Evolutionary conservation across 371 early-diverging fungal genomes (phyloP).

Genomic region (Mucor sp.): DNA sequence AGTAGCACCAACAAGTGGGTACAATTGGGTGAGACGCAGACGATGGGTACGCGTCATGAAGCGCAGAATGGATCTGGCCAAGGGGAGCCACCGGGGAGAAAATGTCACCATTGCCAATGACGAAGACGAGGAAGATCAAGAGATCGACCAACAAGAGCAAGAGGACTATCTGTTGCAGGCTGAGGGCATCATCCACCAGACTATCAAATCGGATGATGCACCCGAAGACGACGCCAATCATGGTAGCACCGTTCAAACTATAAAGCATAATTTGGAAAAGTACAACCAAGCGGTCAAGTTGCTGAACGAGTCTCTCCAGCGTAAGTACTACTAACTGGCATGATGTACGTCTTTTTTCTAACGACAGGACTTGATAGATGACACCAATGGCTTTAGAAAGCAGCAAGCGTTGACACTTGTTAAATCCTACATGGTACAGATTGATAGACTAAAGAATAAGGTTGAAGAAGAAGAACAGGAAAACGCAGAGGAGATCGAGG

Average conservation of each 20-base stretch:
- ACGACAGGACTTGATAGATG: conserved; percentile 7
- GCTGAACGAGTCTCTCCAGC: neutral
- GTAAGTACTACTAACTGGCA: neutral
- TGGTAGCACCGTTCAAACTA: conserved; percentile 5
- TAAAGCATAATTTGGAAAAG: conserved; percentile 7
- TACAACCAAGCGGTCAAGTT: conserved; percentile 6
- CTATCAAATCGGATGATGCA: conserved; percentile 12
- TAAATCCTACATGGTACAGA: conserved; percentile 15
- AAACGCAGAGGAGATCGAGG: neutral
- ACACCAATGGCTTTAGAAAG: conserved; percentile 25
- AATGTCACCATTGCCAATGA: conserved; percentile 11
- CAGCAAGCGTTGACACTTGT: conserved; percentile 20
- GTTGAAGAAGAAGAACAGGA: conserved; percentile 19
- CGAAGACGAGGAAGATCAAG: conserved; percentile 3
- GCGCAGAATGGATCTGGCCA: conserved; percentile 56
- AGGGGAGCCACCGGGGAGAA: conserved; percentile 28
- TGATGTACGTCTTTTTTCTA: too few species aligned
- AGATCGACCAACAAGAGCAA: neutral
- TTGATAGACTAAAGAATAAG: conserved; percentile 14
- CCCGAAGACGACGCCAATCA: neutral
- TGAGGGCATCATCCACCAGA: conserved; percentile 31
- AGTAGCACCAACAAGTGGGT: conserved; percentile 54
- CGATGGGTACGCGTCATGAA: conserved; percentile 83
- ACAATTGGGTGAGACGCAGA: conserved; percentile 71
- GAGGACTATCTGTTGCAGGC: conserved; percentile 21